Evolutionary conservation across 352 stramenopile genomes (phyloP).

Genomic region (Bremia lactucae): DNA sequence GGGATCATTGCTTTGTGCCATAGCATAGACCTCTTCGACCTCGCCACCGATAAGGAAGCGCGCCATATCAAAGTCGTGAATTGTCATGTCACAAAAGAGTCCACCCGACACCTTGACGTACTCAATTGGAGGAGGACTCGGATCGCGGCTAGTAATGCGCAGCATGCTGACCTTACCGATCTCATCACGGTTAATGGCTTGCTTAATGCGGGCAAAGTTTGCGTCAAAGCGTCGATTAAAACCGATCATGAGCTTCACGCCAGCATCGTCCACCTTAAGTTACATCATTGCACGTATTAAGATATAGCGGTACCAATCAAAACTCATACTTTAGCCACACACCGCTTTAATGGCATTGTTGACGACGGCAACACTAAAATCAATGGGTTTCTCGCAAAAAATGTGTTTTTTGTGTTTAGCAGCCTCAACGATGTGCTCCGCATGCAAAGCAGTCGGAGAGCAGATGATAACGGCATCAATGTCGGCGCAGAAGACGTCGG

Average conservation of each 20-base stretch:
- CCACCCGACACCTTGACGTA: conserved; percentile 72
- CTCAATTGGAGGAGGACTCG: conserved; percentile 24
- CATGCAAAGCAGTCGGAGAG: conserved; percentile 89
- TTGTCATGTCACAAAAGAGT: conserved; percentile 93
- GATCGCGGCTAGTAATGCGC: conserved; percentile 60
- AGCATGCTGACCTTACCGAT: conserved; percentile 84
- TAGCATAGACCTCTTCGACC: conserved; percentile 59
- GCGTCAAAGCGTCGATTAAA: conserved; percentile 92
- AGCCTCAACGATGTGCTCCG: conserved; percentile 90
- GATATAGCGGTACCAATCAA: background rate
- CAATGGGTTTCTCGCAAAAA: conserved; percentile 94
- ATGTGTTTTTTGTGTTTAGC: conserved; percentile 91
- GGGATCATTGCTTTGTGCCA: conserved; percentile 42
- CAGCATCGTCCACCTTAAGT: conserved; percentile 21
- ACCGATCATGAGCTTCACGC: conserved; percentile 92
- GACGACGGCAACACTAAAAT: conserved; percentile 74
- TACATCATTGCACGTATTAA: background rate
- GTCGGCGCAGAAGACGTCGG: conserved; percentile 88
- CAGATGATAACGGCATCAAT: conserved; percentile 95
- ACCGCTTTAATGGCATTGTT: conserved; percentile 49
- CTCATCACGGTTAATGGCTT: conserved; percentile 77
- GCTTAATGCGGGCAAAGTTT: conserved; percentile 87
- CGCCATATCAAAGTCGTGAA: conserved; percentile 93
- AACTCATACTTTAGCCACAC: background rate
- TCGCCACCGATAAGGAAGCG: conserved; percentile 85